Conservation (phyloP, 371 early-diverging fungal species). For the Rhizopus sp. region DNA sequence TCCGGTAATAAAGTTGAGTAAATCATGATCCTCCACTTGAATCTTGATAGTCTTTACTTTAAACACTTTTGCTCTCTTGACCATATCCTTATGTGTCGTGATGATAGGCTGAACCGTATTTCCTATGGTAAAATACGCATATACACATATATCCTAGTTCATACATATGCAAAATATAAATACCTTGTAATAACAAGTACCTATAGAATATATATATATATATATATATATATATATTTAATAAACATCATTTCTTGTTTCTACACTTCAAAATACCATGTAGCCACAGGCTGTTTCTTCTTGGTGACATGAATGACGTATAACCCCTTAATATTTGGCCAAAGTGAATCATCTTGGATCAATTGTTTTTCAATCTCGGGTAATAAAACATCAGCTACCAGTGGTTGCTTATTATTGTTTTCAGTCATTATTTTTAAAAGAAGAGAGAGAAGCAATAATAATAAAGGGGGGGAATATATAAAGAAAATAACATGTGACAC, state of each 20-base stretch:
- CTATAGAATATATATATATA: slow-evolving; percentile 12
- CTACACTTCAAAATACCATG: slow-evolving; percentile 26
- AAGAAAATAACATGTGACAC: slow-evolving; percentile 13
- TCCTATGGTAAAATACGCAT: slow-evolving; percentile 8
- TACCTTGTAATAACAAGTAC: slow-evolving; percentile 43
- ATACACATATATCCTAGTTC: not conserved
- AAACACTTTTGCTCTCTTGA: slow-evolving; percentile 17
- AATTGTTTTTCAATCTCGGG: slow-evolving; percentile 48
- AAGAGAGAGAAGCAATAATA: not conserved
- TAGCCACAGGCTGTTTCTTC: slow-evolving; percentile 32
- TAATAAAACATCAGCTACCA: slow-evolving; percentile 32
- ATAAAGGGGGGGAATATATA: not conserved
- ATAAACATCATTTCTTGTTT: not conserved
- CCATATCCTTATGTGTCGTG: slow-evolving; percentile 28
- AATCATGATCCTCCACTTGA: slow-evolving; percentile 44
- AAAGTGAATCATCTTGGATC: slow-evolving; percentile 30
- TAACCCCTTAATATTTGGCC: slow-evolving; percentile 47
- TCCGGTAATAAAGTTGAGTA: slow-evolving; percentile 47
- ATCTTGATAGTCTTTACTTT: slow-evolving; percentile 41
- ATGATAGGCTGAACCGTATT: slow-evolving; percentile 35
- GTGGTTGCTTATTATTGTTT: slow-evolving; percentile 5
- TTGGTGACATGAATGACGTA: slow-evolving; percentile 40
- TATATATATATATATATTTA: not conserved
- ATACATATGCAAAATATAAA: not conserved
- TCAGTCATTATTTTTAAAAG: not conserved